Evolutionary conservation across 495 filamentous ascomycete genomes (phyloP), one percentile per base, ranked within the genome.

Genomic region (Niebla homalea): DNA sequence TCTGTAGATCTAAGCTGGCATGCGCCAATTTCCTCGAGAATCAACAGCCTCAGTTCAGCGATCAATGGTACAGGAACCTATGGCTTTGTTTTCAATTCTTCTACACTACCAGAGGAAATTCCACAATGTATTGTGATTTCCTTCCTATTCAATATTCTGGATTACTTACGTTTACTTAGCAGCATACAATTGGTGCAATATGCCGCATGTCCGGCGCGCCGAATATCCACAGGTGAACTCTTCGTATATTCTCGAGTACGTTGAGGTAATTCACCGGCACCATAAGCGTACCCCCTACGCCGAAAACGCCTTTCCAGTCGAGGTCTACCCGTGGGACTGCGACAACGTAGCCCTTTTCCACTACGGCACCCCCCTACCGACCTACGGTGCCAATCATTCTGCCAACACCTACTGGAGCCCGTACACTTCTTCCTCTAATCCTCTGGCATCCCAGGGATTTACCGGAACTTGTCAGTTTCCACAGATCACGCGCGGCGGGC

Each of bases 231-330:
- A 61, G 38, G 67, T 72, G 39, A 36, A 60, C 19, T 49, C 55
- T 5, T 68, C 65, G 26, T 84, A 77, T 56, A 63, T 73, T 49
- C 66, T 87, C 32, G 62, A 69, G 54, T 85, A 85, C 55, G 81
- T 85, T 8, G 81, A 87, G 65, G 41, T 59, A 75, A 79, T 85
- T 44, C 81, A 85, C 51, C 72, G 83, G 49, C 83, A 87, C 57
- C 82, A 86, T 57, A 84, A 85, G 62, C 72, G 83, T 29, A 86
- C 81, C 0, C 81, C 80, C 2, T 87, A 87, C 56, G 73, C 75
- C 6, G 69, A 70, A 37, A 87, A 85, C 58, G 70, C 75, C 5
- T 85, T 85, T 57, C 80, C 80, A 2, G 63, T 74, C 11, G 83
- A 86, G 59, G 63, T 74, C 11, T 77, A 78, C 55, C 55, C 63